Evolutionary conservation across 1,284 basidiomycete genomes (phyloP), one percentile per base, ranked within the genome.

Genomic region (Chalciporus sp.): DNA sequence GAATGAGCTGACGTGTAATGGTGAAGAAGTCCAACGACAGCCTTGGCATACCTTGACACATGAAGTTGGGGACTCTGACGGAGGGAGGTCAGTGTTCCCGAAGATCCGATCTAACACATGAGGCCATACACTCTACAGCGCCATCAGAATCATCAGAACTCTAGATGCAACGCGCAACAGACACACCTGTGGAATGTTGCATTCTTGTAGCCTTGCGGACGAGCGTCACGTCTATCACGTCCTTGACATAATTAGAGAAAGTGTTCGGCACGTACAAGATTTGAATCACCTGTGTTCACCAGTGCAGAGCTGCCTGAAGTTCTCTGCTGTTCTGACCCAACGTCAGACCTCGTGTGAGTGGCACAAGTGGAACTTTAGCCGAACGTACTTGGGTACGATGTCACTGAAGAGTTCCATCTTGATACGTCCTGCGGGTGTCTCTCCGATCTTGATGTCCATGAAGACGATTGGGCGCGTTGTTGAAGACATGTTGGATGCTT

Each of bases 381-480:
- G 39, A 10, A 71, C 81, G 42, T 37, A 90, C 93, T 91, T 94
- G 47, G 95, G 94, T 0, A 92, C 92, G 47, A 95, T 85, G 66
- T 97, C 95, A 58, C 84, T 91, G 73, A 94, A 96, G 12, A 97
- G 76, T 70, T 95, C 96, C 85, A 98, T 96, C 76, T 98, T 98
- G 66, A 99, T 81, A 26, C 96, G 78, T 4, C 96, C 96, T 5
- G 92, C 93, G 37, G 93, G 89, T 0, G 92, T 95, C 72, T 98
- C 96, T 29, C 96, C 96, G 47, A 98, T 97, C 47, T 92, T 85
- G 58, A 98, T 79, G 70, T 99, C 96, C 83, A 99, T 95, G 73
- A 98, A 99, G 39, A 98, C 95, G 52, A 98, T 77, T 0, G 96
- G 96, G 28, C 93, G 81, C 0, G 75, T 72, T 39, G 72, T 67